Evolutionary conservation across 495 filamentous ascomycete genomes (phyloP).

Genomic region (Clavariopsis aquatica): DNA sequence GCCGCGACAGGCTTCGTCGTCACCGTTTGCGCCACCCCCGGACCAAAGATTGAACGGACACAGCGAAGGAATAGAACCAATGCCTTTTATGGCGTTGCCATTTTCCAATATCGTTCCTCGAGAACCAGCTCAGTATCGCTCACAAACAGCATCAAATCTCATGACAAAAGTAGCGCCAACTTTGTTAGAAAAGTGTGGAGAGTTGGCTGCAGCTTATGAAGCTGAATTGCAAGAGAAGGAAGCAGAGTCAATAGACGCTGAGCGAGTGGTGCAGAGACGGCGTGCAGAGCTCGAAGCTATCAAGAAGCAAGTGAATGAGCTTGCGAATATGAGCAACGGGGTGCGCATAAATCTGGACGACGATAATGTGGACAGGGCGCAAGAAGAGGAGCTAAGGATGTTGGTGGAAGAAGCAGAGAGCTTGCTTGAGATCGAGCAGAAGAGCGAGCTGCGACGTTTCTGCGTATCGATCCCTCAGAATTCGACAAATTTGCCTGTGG

Average conservation of each 20-base stretch:
- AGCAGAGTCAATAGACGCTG: constrained; percentile 58
- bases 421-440: constrained; percentile 65
- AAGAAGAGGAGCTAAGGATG: constrained; percentile 60
- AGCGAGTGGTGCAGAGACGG: constrained; percentile 56
- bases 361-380: constrained; percentile 65
- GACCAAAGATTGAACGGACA: constrained; percentile 43
- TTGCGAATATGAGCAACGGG: constrained; percentile 41
- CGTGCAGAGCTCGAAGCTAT: constrained; percentile 57
- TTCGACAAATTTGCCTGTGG: constrained; percentile 11
- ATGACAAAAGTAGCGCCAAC: constrained; percentile 58
- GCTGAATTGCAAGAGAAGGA: constrained; percentile 62
- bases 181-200: constrained; percentile 58
- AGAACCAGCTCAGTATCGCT: constrained; percentile 50
- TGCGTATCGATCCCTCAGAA: constrained; percentile 6
- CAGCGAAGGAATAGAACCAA: neutral
- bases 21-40: constrained; percentile 57
- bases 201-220: constrained; percentile 60
- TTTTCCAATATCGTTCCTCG: constrained; percentile 31
- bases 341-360: constrained; percentile 14
- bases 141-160: constrained; percentile 62
- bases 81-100: constrained; percentile 14
- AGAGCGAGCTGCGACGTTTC: constrained; percentile 24
- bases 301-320: constrained; percentile 52
- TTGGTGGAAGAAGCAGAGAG: constrained; percentile 66
- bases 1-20: constrained; percentile 58